phyloP scores from a whole-genome alignment of 2,329 filamentous ascomycete genomes.

The Botrytis elliptica region DNA sequence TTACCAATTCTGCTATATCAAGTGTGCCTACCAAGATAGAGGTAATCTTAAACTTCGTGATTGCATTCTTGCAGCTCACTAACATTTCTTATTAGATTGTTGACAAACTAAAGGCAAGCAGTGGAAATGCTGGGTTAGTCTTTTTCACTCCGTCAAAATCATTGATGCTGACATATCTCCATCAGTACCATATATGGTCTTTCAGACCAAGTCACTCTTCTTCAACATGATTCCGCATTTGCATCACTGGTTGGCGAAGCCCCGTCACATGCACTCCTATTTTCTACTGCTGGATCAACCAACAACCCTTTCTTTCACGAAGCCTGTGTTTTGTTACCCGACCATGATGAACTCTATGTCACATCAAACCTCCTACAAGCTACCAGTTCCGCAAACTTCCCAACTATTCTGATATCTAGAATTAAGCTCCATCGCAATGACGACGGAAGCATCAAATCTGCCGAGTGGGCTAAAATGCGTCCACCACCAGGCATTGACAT shows the following conservation, averaged over 20 bases:
- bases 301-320: conserved; percentile 49
- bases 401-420: conserved; percentile 48
- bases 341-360: conserved; percentile 45
- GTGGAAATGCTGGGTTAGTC: conserved; percentile 1
- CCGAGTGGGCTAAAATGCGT: conserved; percentile 39
- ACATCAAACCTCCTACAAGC: conserved; percentile 47
- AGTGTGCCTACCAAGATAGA: conserved; percentile 17
- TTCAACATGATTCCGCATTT: conserved; percentile 43
- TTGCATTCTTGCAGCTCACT: background rate
- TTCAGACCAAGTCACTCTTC: conserved; percentile 39
- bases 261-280: conserved; percentile 44
- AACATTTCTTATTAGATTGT: conserved; percentile 5
- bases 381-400: conserved; percentile 41
- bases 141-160: background rate
- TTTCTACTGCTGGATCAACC: conserved; percentile 44
- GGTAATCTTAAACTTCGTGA: background rate
- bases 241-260: conserved; percentile 38
- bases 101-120: conserved; percentile 13
- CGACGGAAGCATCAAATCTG: conserved; percentile 35
- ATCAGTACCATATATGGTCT: conserved; percentile 26
- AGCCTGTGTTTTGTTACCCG: conserved; percentile 45
- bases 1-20: conserved; percentile 21
- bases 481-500: conserved; percentile 43
- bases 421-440: conserved; percentile 40
- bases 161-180: conserved; percentile 20